phyloP scores from a whole-genome alignment of 257 asterid genomes.

The Solanum chiquidenum region DNA sequence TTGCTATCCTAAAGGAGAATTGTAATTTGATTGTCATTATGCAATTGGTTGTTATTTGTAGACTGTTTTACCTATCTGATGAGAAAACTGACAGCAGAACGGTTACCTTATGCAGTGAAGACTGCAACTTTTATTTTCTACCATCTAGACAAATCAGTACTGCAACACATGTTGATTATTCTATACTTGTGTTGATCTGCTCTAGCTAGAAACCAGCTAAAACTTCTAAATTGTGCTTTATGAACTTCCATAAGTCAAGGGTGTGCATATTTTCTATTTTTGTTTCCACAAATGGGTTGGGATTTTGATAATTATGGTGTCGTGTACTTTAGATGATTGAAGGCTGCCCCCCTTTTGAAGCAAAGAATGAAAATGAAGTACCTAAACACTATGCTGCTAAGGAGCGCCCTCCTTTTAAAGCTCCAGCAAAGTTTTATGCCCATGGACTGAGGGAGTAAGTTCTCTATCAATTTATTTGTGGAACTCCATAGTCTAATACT shows the following conservation, averaged over 20 bases:
- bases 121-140: not conserved
- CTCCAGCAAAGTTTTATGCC: slow-evolving; percentile 54
- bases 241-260: not conserved
- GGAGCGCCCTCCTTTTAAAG: slow-evolving; percentile 80
- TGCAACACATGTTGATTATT: not conserved
- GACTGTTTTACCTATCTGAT: not conserved
- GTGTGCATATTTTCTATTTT: slow-evolving; percentile 7
- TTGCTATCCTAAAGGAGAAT: not conserved
- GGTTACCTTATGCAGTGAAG: not conserved
- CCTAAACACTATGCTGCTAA: slow-evolving; percentile 45
- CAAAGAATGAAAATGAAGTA: slow-evolving; percentile 54
- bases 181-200: not conserved
- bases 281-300: not conserved
- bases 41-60: not conserved
- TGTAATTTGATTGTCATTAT: not conserved
- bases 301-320: slow-evolving; percentile 18
- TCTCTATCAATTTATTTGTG: not conserved
- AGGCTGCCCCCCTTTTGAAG: slow-evolving; percentile 64
- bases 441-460: slow-evolving; percentile 81
- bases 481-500: not conserved
- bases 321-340: slow-evolving; percentile 67
- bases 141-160: not conserved
- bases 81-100: not conserved
- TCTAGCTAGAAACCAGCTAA: not conserved
- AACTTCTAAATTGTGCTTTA: not conserved